Evolutionary conservation across 169 alveolate genomes (phyloP).

Genomic region (Plasmodium relictum): DNA sequence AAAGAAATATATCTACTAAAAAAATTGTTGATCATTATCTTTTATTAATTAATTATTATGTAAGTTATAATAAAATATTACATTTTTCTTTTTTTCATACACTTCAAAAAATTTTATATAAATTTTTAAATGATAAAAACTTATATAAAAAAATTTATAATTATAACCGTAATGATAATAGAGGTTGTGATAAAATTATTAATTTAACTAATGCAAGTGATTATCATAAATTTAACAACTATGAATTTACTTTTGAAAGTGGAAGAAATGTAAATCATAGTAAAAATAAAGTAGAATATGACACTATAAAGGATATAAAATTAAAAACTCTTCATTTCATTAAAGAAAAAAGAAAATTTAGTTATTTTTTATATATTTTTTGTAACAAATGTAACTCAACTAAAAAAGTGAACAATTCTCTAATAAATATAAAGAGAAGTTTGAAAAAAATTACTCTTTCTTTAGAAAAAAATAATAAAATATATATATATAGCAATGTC

Average conservation of each 20-base stretch:
- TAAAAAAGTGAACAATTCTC: background rate
- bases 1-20: slow-evolving; percentile 14
- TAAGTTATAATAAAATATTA: background rate
- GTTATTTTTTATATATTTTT: background rate
- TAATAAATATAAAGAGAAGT: background rate
- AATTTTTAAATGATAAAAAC: background rate
- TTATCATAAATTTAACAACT: too few relatives aligned
- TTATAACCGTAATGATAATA: too few relatives aligned
- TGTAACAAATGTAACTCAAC: background rate
- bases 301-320: background rate
- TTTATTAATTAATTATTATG: slow-evolving; percentile 24
- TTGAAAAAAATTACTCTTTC: slow-evolving; percentile 5
- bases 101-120: background rate
- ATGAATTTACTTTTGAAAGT: too few relatives aligned
- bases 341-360: slow-evolving; percentile 9
- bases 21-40: slow-evolving; percentile 50
- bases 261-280: too few relatives aligned
- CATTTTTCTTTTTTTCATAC: slow-evolving; percentile 5
- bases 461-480: background rate
- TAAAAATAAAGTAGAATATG: too few relatives aligned
- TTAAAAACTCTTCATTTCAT: background rate
- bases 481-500: slow-evolving; percentile 13
- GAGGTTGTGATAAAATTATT: background rate
- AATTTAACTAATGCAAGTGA: background rate
- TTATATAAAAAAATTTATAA: too few relatives aligned